Evolutionary conservation across 768 basidiomycete genomes (phyloP).

Genomic region (Exidia glandulosa): DNA sequence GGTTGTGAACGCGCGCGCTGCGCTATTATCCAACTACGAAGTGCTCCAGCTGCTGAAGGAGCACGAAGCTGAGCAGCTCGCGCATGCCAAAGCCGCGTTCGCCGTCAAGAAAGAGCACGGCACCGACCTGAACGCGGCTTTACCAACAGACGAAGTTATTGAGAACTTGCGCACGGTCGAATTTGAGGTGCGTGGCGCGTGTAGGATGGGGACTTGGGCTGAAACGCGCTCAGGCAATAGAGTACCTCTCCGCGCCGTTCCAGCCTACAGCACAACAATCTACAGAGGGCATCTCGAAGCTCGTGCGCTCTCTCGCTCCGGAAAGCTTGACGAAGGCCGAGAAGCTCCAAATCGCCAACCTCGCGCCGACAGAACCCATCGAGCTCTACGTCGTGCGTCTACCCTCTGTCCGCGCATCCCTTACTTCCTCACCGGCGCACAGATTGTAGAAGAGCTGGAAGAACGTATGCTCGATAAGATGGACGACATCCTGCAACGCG

Average conservation of each 20-base stretch:
- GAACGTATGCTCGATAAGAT: conserved; percentile 64
- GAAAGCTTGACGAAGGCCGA: conserved; percentile 81
- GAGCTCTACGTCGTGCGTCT: conserved; percentile 79
- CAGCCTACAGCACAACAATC: conserved; percentile 62
- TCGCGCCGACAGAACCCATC: conserved; percentile 70
- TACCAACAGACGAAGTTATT: conserved; percentile 41
- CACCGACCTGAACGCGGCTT: conserved; percentile 19
- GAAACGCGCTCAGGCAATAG: conserved; percentile 67
- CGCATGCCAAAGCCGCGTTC: conserved; percentile 55
- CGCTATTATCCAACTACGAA: conserved; percentile 84
- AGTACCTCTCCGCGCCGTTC: conserved; percentile 66
- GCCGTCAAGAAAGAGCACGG: conserved; percentile 75
- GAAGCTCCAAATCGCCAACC: conserved; percentile 85
- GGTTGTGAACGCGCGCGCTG: conserved; percentile 60
- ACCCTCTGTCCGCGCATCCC: background rate
- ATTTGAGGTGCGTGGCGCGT: conserved; percentile 48
- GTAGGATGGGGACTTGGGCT: background rate
- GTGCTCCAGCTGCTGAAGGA: conserved; percentile 68
- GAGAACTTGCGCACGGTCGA: conserved; percentile 80
- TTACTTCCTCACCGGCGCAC: background rate
- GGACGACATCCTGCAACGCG: conserved; percentile 50
- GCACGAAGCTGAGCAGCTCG: conserved; percentile 62
- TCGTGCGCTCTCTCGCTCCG: conserved; percentile 55
- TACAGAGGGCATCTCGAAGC: conserved; percentile 46
- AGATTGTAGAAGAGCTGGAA: conserved; percentile 91